Percentiles rank a stretch among this genome's conserved stretches.
These are phyloP conservation scores for Candida michaelii DNA, from an alignment of 805 yeast species.

Conservation along the genomic window DNA sequence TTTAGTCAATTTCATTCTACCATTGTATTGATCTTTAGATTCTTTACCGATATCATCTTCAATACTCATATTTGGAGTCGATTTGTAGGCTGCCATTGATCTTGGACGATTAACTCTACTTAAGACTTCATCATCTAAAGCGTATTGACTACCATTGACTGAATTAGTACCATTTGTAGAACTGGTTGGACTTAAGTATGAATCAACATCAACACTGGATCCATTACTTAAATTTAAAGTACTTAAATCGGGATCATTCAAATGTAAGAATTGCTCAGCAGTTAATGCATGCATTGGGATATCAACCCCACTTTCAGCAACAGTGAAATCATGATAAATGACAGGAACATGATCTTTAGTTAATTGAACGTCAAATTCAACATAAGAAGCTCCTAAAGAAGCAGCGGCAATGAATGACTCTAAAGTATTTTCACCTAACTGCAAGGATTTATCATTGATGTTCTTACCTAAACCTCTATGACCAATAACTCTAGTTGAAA, in stretches of 20 bases:
- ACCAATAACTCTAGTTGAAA: slow-evolving; percentile 88
- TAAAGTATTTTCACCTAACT: slow-evolving; percentile 92
- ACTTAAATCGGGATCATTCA: slow-evolving; percentile 31
- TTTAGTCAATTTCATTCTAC: slow-evolving; percentile 81
- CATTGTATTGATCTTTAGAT: slow-evolving; percentile 39
- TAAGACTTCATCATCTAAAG: slow-evolving; percentile 37
- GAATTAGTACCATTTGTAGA: background rate
- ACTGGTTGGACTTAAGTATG: background rate
- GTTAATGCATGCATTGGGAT: slow-evolving; percentile 94
- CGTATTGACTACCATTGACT: slow-evolving; percentile 17
- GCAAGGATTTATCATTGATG: slow-evolving; percentile 69
- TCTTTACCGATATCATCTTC: slow-evolving; percentile 40
- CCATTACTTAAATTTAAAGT: slow-evolving; percentile 3
- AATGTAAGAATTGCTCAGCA: slow-evolving; percentile 77
- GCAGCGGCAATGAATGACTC: slow-evolving; percentile 96
- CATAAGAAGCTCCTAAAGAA: slow-evolving; percentile 92
- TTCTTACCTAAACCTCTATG: slow-evolving; percentile 96
- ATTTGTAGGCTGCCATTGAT: slow-evolving; percentile 38
- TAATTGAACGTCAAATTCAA: slow-evolving; percentile 93
- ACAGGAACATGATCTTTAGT: slow-evolving; percentile 92
- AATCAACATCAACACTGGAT: slow-evolving; percentile 7
- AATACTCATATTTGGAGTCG: slow-evolving; percentile 28
- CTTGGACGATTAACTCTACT: slow-evolving; percentile 36
- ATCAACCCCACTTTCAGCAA: slow-evolving; percentile 94
- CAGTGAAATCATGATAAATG: slow-evolving; percentile 89